Evolutionary conservation across 179 eudicot genomes (phyloP).

Genomic region (Corrigiola litoralis): DNA sequence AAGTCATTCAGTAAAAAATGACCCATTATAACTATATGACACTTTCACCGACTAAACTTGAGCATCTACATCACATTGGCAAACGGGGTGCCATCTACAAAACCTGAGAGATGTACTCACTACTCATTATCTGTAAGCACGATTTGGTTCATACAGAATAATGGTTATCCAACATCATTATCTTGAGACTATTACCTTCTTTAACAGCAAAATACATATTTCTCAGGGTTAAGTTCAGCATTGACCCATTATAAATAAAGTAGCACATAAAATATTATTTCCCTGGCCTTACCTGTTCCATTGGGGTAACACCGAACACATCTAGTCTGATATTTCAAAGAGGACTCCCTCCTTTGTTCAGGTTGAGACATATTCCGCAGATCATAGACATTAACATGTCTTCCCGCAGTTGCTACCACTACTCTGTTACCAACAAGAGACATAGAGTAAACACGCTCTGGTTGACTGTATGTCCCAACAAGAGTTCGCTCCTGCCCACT

Average conservation of each 20-base stretch:
- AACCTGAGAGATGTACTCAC: neutral
- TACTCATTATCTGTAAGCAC: neutral
- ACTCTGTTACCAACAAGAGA: slow-evolving; percentile 81
- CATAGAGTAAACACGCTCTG: slow-evolving; percentile 90
- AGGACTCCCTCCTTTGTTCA: slow-evolving; percentile 89
- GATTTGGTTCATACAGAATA: neutral
- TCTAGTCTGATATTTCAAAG: slow-evolving; percentile 92
- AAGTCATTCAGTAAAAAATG: neutral
- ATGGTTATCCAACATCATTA: neutral
- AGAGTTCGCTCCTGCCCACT: slow-evolving; percentile 89
- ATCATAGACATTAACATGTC: slow-evolving; percentile 93
- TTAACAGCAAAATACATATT: neutral
- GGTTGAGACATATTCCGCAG: slow-evolving; percentile 95
- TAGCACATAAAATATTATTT: neutral
- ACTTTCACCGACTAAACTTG: neutral
- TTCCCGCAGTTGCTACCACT: slow-evolving; percentile 94
- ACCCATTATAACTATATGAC: too few relatives aligned
- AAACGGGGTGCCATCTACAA: neutral
- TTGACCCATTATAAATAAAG: neutral
- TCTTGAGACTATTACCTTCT: neutral
- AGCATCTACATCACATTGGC: neutral
- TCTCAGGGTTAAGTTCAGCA: neutral
- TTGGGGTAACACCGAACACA: slow-evolving; percentile 93
- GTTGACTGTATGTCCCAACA: slow-evolving; percentile 90
- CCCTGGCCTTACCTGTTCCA: slow-evolving; percentile 69